Evolutionary conservation across 352 stramenopile species (phyloP).

Genomic region (Plasmopara viticola): DNA sequence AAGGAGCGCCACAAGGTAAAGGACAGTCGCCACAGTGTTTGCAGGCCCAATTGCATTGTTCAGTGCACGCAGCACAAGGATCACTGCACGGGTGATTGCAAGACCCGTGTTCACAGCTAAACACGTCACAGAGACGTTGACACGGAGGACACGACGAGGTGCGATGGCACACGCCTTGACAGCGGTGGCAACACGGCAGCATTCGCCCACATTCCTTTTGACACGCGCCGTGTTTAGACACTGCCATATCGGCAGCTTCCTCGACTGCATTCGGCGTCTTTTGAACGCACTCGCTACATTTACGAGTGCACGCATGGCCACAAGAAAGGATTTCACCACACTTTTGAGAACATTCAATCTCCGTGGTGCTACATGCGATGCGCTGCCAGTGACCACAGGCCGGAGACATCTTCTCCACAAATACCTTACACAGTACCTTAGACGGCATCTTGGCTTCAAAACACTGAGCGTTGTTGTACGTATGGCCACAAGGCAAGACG

Average conservation of each 20-base stretch:
- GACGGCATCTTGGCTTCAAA: conserved; percentile 16
- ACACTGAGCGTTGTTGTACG: conserved; percentile 23
- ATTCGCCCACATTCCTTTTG: conserved; percentile 52
- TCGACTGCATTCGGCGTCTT: conserved; percentile 24
- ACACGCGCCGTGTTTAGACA: conserved; percentile 41
- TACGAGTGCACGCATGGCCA: conserved; percentile 32
- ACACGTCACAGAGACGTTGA: conserved; percentile 35
- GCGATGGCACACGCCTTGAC: conserved; percentile 48
- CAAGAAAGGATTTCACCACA: conserved; percentile 23
- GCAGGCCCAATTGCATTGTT: conserved; percentile 65
- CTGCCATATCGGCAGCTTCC: conserved; percentile 14
- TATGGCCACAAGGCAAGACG: conserved; percentile 49
- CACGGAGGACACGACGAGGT: conserved; percentile 50
- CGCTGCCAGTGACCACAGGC: conserved; percentile 28
- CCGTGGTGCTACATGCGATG: conserved; percentile 17
- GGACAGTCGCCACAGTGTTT: conserved; percentile 44
- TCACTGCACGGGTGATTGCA: conserved; percentile 41
- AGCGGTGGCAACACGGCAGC: conserved; percentile 63
- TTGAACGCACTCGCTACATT: conserved; percentile 30
- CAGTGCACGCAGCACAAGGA: conserved; percentile 64
- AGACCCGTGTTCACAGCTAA: conserved; percentile 51
- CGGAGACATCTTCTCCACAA: conserved; percentile 26
- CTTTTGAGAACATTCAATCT: conserved; percentile 17
- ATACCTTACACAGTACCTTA: conserved; percentile 20
- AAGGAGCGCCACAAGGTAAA: conserved; percentile 53